phyloP scores from a whole-genome alignment of 176 grass and related monocot species.

The Zoysia pacifica region DNA sequence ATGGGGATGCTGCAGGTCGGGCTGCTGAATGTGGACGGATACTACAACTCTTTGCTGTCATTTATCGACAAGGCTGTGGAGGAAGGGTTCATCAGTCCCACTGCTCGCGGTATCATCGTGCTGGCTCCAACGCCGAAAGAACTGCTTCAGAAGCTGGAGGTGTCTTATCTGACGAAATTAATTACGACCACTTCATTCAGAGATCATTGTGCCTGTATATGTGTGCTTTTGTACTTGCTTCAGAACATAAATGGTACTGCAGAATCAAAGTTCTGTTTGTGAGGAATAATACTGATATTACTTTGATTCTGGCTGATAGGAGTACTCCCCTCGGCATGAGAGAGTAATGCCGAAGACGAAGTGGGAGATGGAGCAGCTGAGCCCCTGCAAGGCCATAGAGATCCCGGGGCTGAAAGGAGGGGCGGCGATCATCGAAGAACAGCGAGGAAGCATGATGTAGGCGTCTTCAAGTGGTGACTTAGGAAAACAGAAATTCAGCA shows the following conservation, averaged over 20 bases:
- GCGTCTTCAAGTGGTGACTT: not conserved
- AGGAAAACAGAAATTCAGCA: slow-evolving; percentile 2
- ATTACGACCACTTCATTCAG: too few relatives aligned
- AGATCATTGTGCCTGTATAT: not conserved
- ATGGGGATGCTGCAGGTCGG: slow-evolving; percentile 48
- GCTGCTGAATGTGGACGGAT: slow-evolving; percentile 74
- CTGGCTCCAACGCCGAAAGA: slow-evolving; percentile 56
- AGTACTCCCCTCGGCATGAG: slow-evolving; percentile 54
- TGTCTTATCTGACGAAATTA: not conserved
- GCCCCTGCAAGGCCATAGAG: slow-evolving; percentile 50
- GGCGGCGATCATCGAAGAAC: slow-evolving; percentile 21
- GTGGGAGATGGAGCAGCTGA: slow-evolving; percentile 49
- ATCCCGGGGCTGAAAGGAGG: slow-evolving; percentile 38
- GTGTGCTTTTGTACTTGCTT: not conserved
- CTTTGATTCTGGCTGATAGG: slow-evolving; percentile 23
- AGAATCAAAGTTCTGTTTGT: too few relatives aligned
- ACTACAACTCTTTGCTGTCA: slow-evolving; percentile 60
- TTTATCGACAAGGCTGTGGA: slow-evolving; percentile 80
- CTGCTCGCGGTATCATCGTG: slow-evolving; percentile 66
- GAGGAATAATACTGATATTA: not conserved
- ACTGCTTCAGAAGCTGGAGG: slow-evolving; percentile 67
- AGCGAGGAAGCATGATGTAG: slow-evolving; percentile 46
- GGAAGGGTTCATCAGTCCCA: slow-evolving; percentile 66
- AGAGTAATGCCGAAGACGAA: slow-evolving; percentile 36
- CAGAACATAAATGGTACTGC: too few relatives aligned